Percentiles rank a stretch among this genome's conserved stretches.
Evolutionary conservation across 2,329 filamentous ascomycete genomes (phyloP).

Genomic region (Fusarium sp.): DNA sequence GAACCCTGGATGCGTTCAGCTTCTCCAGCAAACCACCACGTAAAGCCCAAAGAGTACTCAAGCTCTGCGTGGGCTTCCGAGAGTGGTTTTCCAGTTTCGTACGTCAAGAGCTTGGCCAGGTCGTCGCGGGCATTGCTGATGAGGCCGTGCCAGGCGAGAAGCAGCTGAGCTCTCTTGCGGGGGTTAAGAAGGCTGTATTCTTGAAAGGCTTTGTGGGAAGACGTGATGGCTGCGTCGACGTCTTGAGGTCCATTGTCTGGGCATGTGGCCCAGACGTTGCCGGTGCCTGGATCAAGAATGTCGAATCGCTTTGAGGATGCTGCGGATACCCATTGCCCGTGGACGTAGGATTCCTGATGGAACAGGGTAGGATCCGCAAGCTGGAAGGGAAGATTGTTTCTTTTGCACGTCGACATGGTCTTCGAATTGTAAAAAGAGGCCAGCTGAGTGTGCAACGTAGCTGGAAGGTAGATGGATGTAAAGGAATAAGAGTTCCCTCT

Average conservation of each 20-base stretch:
- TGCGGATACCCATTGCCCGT: background rate
- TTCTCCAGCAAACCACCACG: constrained; percentile 66
- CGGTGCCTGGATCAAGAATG: background rate
- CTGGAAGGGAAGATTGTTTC: background rate
- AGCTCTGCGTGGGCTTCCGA: constrained; percentile 64
- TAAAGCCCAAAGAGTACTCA: constrained; percentile 63
- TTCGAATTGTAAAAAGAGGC: background rate
- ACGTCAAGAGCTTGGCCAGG: constrained; percentile 51
- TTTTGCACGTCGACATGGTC: background rate
- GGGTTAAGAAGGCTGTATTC: background rate
- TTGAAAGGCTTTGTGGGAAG: background rate
- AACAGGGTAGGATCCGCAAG: background rate
- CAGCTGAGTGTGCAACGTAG: background rate
- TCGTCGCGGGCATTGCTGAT: constrained; percentile 39
- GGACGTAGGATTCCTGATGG: background rate
- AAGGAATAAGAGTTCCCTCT: background rate
- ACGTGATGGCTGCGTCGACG: background rate
- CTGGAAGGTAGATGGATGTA: background rate
- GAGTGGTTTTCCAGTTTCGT: constrained; percentile 67
- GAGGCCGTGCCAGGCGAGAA: background rate
- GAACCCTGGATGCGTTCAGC: constrained; percentile 61
- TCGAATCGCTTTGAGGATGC: background rate
- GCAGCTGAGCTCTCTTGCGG: background rate
- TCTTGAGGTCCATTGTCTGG: background rate
- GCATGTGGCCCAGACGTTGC: background rate